phyloP scores from a whole-genome alignment of 352 stramenopile species.

The Globisporangium acanthophoron region DNA sequence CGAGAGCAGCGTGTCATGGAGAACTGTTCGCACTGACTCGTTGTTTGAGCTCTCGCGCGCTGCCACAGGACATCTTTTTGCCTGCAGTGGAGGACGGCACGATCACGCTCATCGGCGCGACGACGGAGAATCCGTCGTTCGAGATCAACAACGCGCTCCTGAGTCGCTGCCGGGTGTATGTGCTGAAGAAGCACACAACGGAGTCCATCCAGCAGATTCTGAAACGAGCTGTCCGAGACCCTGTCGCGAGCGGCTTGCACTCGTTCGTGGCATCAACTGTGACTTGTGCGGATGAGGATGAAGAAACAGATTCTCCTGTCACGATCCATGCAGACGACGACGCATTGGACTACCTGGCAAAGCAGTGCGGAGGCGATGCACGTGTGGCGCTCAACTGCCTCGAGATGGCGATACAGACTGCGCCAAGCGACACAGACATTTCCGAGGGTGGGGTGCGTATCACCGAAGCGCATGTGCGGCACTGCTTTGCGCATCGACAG shows the following conservation, averaged over 20 bases:
- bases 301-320: not conserved
- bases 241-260: slow-evolving; percentile 21
- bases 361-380: slow-evolving; percentile 72
- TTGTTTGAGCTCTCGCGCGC: not conserved
- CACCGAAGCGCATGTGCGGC: slow-evolving; percentile 56
- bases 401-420: slow-evolving; percentile 68
- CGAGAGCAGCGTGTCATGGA: not conserved
- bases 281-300: slow-evolving; percentile 9
- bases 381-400: slow-evolving; percentile 79
- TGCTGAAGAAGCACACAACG: slow-evolving; percentile 58
- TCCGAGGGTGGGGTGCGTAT: slow-evolving; percentile 24
- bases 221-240: slow-evolving; percentile 40
- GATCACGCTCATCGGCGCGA: slow-evolving; percentile 86
- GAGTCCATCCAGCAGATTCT: slow-evolving; percentile 69
- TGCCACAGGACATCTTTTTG: slow-evolving; percentile 70
- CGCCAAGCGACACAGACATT: slow-evolving; percentile 1
- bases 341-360: slow-evolving; percentile 61
- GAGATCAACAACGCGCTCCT: slow-evolving; percentile 84
- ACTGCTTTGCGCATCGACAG: slow-evolving; percentile 68
- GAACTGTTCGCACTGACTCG: not conserved
- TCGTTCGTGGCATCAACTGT: slow-evolving; percentile 6
- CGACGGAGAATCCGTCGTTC: slow-evolving; percentile 87
- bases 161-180: slow-evolving; percentile 76
- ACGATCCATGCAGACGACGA: slow-evolving; percentile 45
- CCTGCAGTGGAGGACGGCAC: slow-evolving; percentile 75